A percentile compares a stretch with the other conserved stretches of the same genome.
phyloP scores from a whole-genome alignment of 495 filamentous ascomycete species.

The Penicillium odoratum region DNA sequence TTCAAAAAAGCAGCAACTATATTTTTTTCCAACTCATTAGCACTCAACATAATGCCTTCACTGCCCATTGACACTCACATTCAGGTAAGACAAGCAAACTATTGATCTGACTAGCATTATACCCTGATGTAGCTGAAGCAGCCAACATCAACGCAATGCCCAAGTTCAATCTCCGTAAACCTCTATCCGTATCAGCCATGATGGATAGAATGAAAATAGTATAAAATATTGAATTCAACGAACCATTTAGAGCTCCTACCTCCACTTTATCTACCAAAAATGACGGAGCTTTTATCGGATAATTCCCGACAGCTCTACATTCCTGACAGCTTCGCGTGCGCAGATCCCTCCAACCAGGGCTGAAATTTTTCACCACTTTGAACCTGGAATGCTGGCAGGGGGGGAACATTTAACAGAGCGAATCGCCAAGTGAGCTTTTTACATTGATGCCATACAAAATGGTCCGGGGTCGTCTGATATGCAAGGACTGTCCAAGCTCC shows the following conservation, averaged over 20 bases:
- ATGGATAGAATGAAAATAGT: background rate
- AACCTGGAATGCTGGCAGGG: constrained; percentile 8
- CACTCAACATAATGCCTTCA: background rate
- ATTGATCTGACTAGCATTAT: constrained; percentile 33
- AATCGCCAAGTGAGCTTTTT: background rate
- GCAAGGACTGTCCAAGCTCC: constrained; percentile 8
- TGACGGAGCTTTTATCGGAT: constrained; percentile 8
- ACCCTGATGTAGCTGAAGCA: constrained; percentile 29
- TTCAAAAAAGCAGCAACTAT: constrained; percentile 23
- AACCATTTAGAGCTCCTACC: background rate
- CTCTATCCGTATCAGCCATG: constrained; percentile 2
- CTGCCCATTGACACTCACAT: constrained; percentile 15
- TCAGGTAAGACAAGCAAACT: constrained; percentile 29
- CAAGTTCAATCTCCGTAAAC: constrained; percentile 26
- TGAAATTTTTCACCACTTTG: background rate
- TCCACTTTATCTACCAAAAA: constrained; percentile 2
- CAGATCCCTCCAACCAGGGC: constrained; percentile 3
- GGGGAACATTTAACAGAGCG: constrained; percentile 1
- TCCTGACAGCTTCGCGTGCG: constrained; percentile 7
- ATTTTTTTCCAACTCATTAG: background rate
- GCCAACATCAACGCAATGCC: constrained; percentile 30
- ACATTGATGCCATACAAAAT: background rate
- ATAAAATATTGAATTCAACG: background rate
- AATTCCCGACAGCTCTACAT: constrained; percentile 8
- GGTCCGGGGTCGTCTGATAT: constrained; percentile 1